These are phyloP conservation scores for Cubamyces lactineus DNA, from an alignment of 768 basidiomycete species.

Conservation along the genomic window DNA sequence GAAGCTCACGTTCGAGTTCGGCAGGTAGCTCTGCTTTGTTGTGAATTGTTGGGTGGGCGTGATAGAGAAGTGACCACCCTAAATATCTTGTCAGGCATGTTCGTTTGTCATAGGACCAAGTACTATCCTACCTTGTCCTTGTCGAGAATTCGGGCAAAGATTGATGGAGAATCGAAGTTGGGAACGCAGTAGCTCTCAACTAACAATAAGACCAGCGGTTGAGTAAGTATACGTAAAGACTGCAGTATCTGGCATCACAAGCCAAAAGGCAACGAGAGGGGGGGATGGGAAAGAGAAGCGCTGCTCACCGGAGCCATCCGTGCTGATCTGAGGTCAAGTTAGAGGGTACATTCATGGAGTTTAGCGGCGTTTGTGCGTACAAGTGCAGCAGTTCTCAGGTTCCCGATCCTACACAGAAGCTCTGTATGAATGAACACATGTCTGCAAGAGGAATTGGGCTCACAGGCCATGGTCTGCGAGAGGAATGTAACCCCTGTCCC, in stretches of 20 bases:
- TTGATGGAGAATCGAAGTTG: conserved; percentile 90
- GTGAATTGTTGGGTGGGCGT: conserved; percentile 69
- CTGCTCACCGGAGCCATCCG: conserved; percentile 75
- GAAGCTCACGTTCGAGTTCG: conserved; percentile 73
- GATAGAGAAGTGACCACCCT: conserved; percentile 93
- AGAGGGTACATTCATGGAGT: neutral
- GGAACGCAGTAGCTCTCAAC: conserved; percentile 94
- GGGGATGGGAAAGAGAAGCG: conserved; percentile 15
- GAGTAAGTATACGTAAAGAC: neutral
- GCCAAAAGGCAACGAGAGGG: too few species aligned
- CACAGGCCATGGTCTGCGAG: conserved; percentile 84
- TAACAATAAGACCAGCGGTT: conserved; percentile 31
- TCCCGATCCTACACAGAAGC: conserved; percentile 65
- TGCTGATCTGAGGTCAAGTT: conserved; percentile 52
- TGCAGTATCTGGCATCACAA: neutral
- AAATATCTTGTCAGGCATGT: neutral
- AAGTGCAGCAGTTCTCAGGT: conserved; percentile 80
- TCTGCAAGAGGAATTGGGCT: conserved; percentile 32
- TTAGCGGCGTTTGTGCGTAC: conserved; percentile 35
- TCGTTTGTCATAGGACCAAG: neutral
- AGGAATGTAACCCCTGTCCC: conserved; percentile 68
- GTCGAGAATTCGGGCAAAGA: conserved; percentile 89
- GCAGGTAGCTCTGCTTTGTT: conserved; percentile 83
- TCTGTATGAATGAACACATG: neutral
- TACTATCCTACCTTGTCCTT: conserved; percentile 60